Base-by-base conservation (phyloP, 139 green algal genomes). In the Chlamydomonas applanata region DNA sequence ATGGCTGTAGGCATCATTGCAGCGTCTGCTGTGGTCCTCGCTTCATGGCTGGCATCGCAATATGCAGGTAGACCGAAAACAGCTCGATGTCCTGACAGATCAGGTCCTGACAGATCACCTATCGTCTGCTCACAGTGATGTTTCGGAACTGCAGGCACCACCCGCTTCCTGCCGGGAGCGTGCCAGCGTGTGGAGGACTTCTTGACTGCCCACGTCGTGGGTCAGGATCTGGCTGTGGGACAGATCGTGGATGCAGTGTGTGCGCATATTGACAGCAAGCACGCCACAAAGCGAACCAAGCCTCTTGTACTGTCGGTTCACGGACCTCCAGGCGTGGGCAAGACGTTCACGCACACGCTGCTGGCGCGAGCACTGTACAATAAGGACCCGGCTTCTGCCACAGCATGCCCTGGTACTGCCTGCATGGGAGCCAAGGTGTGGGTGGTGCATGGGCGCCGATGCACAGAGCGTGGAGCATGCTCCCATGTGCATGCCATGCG, bases 321-420 rank as follows among this genome's bases (percentile, higher is more conserved):
- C 73, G 94, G 94, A 0, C 89, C 92, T 4, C 94, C 94, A 1
- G 94, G 93, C 13, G 91, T 97, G 16, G 94, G 94, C 59, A 98
- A 98, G 84, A 95, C 89, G 0, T 85, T 90, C 77, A 91, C 83
- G 20, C 93, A 97, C 79, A 79, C 56, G 33, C 74, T 94, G 44
- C 69, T 91, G 25, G 94, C 93, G 0, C 72, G 75, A 13, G 90
- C 89, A 35, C 77, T 97, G 69, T 97, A 97, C 79, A 92, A 87
- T 57, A 65, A 46, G 14, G 35, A 85, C 46, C 53, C 83, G 24
- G 49, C 56, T 1, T 69, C 19, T 0, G 82, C 59, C 2, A 2
- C 33, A 29, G 19, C 76, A 13, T 87, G 82, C 49, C 82, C 82
- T 2, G 82, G 80, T 3, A n/a, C 49, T 17, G 64, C 59, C 63